A percentile compares a stretch with the other conserved stretches of the same genome.
phyloP scores from a whole-genome alignment of 352 stramenopile genomes.

The Thalassiosira hispida region DNA sequence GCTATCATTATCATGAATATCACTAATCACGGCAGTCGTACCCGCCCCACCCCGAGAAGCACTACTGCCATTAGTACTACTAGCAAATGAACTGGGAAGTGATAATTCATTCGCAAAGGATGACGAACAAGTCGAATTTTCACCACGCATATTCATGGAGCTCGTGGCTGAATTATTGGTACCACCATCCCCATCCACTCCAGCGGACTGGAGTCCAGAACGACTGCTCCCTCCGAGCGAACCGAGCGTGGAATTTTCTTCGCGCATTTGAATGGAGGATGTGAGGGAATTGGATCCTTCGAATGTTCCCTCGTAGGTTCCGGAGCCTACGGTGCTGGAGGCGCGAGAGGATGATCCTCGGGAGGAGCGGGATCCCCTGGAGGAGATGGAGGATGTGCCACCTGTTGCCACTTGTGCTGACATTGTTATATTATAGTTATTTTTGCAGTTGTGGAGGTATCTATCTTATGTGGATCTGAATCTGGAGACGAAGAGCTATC shows the following conservation, averaged over 20 bases:
- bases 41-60: not conserved
- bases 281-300: conserved; percentile 2
- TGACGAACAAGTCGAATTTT: not conserved
- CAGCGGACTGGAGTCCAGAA: too few relatives aligned
- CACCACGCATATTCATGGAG: not conserved
- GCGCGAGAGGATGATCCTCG: too few relatives aligned
- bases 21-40: not conserved
- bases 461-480: too few relatives aligned
- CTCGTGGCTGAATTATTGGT: not conserved
- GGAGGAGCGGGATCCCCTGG: too few relatives aligned
- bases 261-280: not conserved
- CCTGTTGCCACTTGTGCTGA: not conserved
- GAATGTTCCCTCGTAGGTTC: conserved; percentile 6
- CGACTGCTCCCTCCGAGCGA: too few relatives aligned
- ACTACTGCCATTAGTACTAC: not conserved
- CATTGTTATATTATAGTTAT: too few relatives aligned
- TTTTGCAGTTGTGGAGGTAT: too few relatives aligned
- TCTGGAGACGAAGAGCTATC: too few relatives aligned
- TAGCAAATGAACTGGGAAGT: not conserved
- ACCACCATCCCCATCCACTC: too few relatives aligned
- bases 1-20: too few relatives aligned
- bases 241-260: not conserved
- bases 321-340: not conserved
- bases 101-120: not conserved
- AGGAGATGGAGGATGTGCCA: not conserved